A percentile compares a stretch with the other conserved stretches of the same genome.
These are phyloP conservation scores for Corylus avellana DNA, from an alignment of 306 rosid genomes.

Conservation along the genomic window DNA sequence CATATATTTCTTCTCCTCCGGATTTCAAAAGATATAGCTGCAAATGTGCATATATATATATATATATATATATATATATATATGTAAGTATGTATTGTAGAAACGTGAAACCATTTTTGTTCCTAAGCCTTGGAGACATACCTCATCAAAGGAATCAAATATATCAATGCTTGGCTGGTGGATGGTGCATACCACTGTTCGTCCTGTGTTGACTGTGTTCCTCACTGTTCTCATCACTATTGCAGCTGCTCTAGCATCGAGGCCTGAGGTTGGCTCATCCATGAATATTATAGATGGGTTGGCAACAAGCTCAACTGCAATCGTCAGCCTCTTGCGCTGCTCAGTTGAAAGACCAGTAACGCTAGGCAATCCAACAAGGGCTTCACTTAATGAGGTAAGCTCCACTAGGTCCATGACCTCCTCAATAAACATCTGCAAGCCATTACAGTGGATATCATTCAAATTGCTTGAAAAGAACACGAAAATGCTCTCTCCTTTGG, in stretches of 20 bases:
- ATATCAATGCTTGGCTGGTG: conserved; percentile 98
- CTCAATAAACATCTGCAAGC: conserved; percentile 75
- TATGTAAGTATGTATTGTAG: background rate
- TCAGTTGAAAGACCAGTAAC: conserved; percentile 80
- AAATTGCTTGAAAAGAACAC: background rate
- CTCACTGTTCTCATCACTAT: conserved; percentile 96
- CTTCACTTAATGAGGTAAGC: conserved; percentile 71
- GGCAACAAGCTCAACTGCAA: conserved; percentile 93
- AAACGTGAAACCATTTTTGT: too few species aligned
- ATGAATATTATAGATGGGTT: conserved; percentile 92
- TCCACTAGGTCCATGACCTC: conserved; percentile 92
- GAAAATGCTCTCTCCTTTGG: background rate
- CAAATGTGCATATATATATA: background rate
- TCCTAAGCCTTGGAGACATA: conserved; percentile 7
- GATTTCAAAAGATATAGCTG: conserved; percentile 78
- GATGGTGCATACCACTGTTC: conserved; percentile 95
- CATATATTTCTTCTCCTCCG: conserved; percentile 83
- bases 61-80: too few species aligned
- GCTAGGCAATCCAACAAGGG: conserved; percentile 80
- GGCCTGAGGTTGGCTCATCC: conserved; percentile 99
- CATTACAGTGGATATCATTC: background rate
- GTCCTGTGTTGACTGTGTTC: conserved; percentile 85
- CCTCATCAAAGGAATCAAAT: conserved; percentile 97
- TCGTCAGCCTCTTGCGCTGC: conserved; percentile 84
- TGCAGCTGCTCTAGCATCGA: conserved; percentile 98